phyloP scores from a whole-genome alignment of 2,329 filamentous ascomycete genomes.

The Phialophora chinensis region DNA sequence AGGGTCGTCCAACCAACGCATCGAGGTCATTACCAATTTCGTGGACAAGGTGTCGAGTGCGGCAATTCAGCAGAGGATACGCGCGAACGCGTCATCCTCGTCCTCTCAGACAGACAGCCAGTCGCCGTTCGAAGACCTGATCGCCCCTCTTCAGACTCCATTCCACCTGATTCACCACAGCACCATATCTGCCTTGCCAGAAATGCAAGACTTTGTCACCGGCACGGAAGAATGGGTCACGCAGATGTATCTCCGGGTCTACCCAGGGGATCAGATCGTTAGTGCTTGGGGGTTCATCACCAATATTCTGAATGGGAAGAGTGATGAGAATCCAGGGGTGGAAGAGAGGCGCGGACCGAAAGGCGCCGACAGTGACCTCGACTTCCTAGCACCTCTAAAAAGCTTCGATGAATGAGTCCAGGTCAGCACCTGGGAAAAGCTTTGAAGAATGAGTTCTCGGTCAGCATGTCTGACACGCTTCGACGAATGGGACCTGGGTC shows the following conservation, averaged over 20 bases:
- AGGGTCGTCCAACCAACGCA: slow-evolving; percentile 34
- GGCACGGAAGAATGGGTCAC: slow-evolving; percentile 29
- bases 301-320: slow-evolving; percentile 31
- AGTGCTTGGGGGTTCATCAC: slow-evolving; percentile 32
- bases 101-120: background rate
- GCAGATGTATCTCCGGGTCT: slow-evolving; percentile 25
- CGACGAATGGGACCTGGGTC: too few relatives aligned
- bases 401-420: too few relatives aligned
- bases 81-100: background rate
- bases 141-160: slow-evolving; percentile 14
- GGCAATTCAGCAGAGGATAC: slow-evolving; percentile 16
- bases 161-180: slow-evolving; percentile 22
- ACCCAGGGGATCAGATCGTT: slow-evolving; percentile 21
- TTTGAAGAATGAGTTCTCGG: too few relatives aligned
- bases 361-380: slow-evolving; percentile 14
- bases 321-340: slow-evolving; percentile 4
- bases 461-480: background rate
- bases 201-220: slow-evolving; percentile 24
- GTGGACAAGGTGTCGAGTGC: slow-evolving; percentile 27
- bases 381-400: slow-evolving; percentile 25
- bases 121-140: slow-evolving; percentile 14
- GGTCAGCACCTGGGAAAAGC: too few relatives aligned
- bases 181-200: slow-evolving; percentile 23
- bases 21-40: slow-evolving; percentile 31
- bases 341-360: background rate